Percentiles rank a stretch among this genome's conserved stretches.
These are phyloP conservation scores for Verticillium nonalfalfae DNA, from an alignment of 2,329 filamentous ascomycete species.

Conservation along the genomic window DNA sequence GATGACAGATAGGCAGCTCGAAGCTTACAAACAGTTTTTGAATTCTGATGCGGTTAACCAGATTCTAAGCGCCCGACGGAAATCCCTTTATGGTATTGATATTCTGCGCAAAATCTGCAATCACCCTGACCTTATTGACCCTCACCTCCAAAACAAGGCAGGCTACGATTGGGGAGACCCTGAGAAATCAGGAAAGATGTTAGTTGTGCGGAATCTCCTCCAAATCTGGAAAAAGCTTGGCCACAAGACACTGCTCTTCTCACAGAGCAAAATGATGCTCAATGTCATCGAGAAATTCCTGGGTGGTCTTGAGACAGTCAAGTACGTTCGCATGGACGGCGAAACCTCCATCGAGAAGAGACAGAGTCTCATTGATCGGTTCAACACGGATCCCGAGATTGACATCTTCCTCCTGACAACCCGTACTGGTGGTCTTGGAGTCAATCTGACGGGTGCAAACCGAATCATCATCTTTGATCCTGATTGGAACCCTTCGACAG, in stretches of 20 bases:
- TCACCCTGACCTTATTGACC: conserved; percentile 82
- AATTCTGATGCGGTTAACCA: conserved; percentile 78
- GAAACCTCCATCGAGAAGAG: conserved; percentile 81
- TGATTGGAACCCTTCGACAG: conserved; percentile 97
- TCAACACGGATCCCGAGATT: conserved; percentile 74
- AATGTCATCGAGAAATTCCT: conserved; percentile 87
- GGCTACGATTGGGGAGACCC: conserved; percentile 73
- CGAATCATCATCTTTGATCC: conserved; percentile 98
- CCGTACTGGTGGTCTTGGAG: conserved; percentile 87
- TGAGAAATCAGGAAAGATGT: conserved; percentile 87
- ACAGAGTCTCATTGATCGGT: conserved; percentile 86
- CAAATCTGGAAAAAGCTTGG: conserved; percentile 85
- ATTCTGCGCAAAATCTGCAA: conserved; percentile 95
- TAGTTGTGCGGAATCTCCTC: conserved; percentile 82
- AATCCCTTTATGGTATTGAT: conserved; percentile 85
- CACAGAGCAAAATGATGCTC: conserved; percentile 90
- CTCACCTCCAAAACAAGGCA: conserved; percentile 42
- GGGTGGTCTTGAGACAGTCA: conserved; percentile 57
- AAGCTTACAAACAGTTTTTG: conserved; percentile 76
- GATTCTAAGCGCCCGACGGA: conserved; percentile 67
- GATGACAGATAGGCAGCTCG: conserved; percentile 70
- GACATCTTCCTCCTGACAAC: conserved; percentile 93
- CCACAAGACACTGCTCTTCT: conserved; percentile 90
- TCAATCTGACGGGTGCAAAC: conserved; percentile 91
- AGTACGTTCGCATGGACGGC: conserved; percentile 88